Evolutionary conservation across 805 yeast species (phyloP).

Genomic region (Pichia nakasei): DNA sequence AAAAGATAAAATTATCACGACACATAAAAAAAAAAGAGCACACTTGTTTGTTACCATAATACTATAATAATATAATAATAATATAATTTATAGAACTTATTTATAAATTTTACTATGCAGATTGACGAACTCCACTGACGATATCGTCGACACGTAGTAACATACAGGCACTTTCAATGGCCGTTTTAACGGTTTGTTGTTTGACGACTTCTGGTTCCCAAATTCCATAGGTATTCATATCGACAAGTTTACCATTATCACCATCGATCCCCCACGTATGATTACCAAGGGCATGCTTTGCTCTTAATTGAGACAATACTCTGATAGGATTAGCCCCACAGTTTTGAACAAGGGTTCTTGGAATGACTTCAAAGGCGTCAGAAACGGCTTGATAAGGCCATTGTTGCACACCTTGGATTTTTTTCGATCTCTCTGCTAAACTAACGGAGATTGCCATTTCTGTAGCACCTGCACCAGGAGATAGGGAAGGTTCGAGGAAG

Average conservation of each 20-base stretch:
- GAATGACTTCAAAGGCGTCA: conserved; percentile 97
- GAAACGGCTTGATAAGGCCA: conserved; percentile 99
- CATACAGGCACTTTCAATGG: conserved; percentile 93
- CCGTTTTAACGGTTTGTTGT: conserved; percentile 95
- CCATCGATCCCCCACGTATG: conserved; percentile 91
- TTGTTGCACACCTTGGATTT: conserved; percentile 89
- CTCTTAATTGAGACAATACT: conserved; percentile 81
- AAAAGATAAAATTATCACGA: background rate
- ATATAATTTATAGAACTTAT: no score
- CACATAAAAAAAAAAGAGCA: background rate
- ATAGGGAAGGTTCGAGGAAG: conserved; percentile 82
- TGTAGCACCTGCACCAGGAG: conserved; percentile 99
- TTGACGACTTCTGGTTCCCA: conserved; percentile 99
- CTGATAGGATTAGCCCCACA: conserved; percentile 97
- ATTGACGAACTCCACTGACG: conserved; percentile 80
- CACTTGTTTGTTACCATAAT: no score
- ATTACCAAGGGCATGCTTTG: conserved; percentile 89
- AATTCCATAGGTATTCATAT: conserved; percentile 91
- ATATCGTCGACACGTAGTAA: conserved; percentile 94
- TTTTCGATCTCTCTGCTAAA: conserved; percentile 83
- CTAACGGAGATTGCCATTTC: conserved; percentile 96
- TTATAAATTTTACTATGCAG: background rate
- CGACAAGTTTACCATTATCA: conserved; percentile 86
- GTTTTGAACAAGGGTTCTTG: conserved; percentile 93
- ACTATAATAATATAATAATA: no score